Percentiles rank a stretch among this genome's conserved stretches.
Conservation (phyloP, 768 basidiomycete genomes). For the Xanthoconium purpureum region DNA sequence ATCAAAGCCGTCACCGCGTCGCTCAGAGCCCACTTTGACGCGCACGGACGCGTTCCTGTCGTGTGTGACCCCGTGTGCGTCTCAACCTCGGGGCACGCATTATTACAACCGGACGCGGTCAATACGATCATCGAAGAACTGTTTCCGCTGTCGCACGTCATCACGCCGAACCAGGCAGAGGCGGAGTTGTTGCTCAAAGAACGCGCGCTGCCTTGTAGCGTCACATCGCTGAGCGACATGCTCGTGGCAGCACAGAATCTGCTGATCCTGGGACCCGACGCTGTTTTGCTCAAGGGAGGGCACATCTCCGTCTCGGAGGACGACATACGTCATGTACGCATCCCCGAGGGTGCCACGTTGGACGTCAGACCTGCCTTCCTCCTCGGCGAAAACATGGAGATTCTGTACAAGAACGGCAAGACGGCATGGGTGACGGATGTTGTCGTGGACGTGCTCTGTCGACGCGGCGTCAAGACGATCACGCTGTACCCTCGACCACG, state of each 20-base stretch:
- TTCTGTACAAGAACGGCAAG: conserved; percentile 38
- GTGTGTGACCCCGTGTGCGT: conserved; percentile 91
- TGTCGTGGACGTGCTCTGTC: conserved; percentile 65
- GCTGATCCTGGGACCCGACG: conserved; percentile 44
- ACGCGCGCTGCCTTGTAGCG: conserved; percentile 27
- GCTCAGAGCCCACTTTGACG: conserved; percentile 43
- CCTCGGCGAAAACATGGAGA: conserved; percentile 59
- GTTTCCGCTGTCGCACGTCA: conserved; percentile 64
- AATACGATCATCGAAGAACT: conserved; percentile 55
- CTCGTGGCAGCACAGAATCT: conserved; percentile 51
- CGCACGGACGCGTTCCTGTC: conserved; percentile 44
- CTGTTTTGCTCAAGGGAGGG: conserved; percentile 83
- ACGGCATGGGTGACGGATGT: conserved; percentile 26
- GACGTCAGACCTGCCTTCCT: conserved; percentile 45
- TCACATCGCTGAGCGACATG: conserved; percentile 57
- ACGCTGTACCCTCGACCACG: conserved; percentile 60
- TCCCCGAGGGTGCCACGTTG: conserved; percentile 28
- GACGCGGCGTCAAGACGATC: conserved; percentile 29
- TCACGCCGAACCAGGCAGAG: conserved; percentile 87
- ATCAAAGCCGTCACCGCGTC: conserved; percentile 49
- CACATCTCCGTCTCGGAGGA: conserved; percentile 51
- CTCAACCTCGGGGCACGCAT: conserved; percentile 81
- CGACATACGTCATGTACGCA: conserved; percentile 41
- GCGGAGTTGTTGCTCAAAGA: conserved; percentile 64
- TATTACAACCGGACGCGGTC: conserved; percentile 68